Evolutionary conservation across 257 asterid genomes (phyloP), one percentile per base, ranked within the genome.

Genomic region (Parsonsia alboflavescens): DNA sequence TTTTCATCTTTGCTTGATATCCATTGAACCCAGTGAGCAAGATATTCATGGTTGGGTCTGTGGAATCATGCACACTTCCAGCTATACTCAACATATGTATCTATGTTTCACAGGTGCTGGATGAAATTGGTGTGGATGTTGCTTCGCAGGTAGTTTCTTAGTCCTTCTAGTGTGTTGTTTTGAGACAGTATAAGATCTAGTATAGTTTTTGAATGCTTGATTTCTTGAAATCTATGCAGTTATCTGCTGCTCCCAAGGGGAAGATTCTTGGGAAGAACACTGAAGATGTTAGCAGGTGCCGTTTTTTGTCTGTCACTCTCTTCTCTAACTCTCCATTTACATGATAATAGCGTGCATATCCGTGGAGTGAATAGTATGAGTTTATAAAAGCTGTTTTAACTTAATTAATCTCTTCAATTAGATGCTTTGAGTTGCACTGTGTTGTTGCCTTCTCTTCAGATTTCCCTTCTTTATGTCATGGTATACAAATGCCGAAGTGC

Each of bases 161-260:
- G 69, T 72, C 49, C 62, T 50, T 36, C 11, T 21, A 41, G 24
- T 56, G 75, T 72, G 39, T 21, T 79, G 2, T 42, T n/a, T 6
- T 72, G 28, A 10, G 57, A 72, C 33, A 33, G 48, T 26, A 71
- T 59, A 24, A 17, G 28, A 49, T 68, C 22, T 54, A 66, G n/a
- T 22, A 68, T n/a, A 61, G 53, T 2, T 67, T 42, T 75, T 72
- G 67, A 74, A 24, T 58, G 50, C 71, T 49, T 74, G 66, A 56
- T 50, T 64, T 78, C 71, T 30, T 70, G 36, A 49, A 72, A 56
- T 70, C 24, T 79, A 41, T 26, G 53, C 92, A 94, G 99, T 73
- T 94, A 80, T 94, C 97, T 49, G 72, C 93, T 2, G 99, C 96
- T 81, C 99, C 99, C 42, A 92, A 88, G 82, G 97, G 99, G 7